A percentile compares a stretch with the other conserved stretches of the same genome.
Evolutionary conservation across 306 rosid genomes (phyloP).

Genomic region (Dalbergia oliveri): DNA sequence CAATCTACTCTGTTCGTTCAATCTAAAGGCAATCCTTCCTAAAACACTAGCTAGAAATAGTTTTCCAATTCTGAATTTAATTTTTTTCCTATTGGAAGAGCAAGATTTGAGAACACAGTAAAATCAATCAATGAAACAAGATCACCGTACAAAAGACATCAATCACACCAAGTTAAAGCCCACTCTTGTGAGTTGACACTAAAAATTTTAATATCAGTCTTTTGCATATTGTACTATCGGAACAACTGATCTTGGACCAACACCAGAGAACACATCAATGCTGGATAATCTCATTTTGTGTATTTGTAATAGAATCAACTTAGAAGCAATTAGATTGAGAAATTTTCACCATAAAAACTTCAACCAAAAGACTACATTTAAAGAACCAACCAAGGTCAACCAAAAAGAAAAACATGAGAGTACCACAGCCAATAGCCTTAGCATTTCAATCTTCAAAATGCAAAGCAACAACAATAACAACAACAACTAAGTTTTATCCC

Average conservation of each 20-base stretch:
- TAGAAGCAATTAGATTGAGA: neutral
- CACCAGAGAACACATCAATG: neutral
- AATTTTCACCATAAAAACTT: neutral
- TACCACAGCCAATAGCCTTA: neutral
- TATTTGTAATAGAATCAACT: neutral
- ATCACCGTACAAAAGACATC: neutral
- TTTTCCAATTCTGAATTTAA: neutral
- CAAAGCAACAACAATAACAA: neutral
- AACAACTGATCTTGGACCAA: constrained; percentile 20
- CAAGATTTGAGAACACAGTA: neutral
- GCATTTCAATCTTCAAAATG: neutral
- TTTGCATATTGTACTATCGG: neutral
- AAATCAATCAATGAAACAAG: constrained; percentile 1
- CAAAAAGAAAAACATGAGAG: neutral
- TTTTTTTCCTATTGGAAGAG: neutral
- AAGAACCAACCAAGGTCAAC: constrained; percentile 13
- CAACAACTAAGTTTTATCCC: no score
- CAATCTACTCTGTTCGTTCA: neutral
- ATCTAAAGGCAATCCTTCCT: neutral
- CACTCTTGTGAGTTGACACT: neutral
- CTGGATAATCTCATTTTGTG: neutral
- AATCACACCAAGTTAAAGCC: neutral
- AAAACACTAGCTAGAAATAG: neutral
- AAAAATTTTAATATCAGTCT: neutral
- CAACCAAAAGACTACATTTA: neutral